Evolutionary conservation across 2,329 filamentous ascomycete genomes (phyloP).

Genomic region (Myriosclerotinia duriaeana): DNA sequence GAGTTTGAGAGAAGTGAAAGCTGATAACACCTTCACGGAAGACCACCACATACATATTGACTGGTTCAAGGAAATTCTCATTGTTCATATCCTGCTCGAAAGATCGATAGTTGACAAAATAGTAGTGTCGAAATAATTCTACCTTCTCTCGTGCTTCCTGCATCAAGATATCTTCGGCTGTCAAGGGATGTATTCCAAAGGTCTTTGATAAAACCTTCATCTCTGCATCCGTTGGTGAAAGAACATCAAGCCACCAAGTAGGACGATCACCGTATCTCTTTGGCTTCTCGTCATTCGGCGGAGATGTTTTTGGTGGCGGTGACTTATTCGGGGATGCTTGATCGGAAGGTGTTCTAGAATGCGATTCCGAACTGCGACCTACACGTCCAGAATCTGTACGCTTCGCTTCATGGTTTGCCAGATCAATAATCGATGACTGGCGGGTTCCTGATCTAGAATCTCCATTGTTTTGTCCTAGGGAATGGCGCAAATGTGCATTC

Average conservation of each 20-base stretch:
- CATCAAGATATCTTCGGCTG: conserved; percentile 94
- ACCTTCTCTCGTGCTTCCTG: conserved; percentile 98
- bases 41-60: conserved; percentile 97
- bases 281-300: conserved; percentile 42
- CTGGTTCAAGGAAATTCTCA: conserved; percentile 87
- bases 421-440: conserved; percentile 39
- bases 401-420: conserved; percentile 30
- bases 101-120: conserved; percentile 97
- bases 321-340: conserved; percentile 36
- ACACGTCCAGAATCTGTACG: conserved; percentile 19
- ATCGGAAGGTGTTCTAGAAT: conserved; percentile 31
- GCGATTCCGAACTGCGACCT: conserved; percentile 1
- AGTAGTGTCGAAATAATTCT: conserved; percentile 94
- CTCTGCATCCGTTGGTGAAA: conserved; percentile 87
- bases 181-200: conserved; percentile 94
- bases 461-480: conserved; percentile 39
- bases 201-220: conserved; percentile 92
- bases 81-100: conserved; percentile 93
- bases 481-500: conserved; percentile 38
- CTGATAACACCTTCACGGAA: conserved; percentile 94
- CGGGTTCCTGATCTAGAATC: conserved; percentile 50
- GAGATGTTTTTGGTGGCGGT: conserved; percentile 17
- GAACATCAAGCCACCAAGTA: conserved; percentile 94
- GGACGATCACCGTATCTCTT: conserved; percentile 75
- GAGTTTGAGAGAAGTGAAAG: conserved; percentile 96